phyloP scores from a whole-genome alignment of 768 basidiomycete species.

The Podaxis mareebaensis region DNA sequence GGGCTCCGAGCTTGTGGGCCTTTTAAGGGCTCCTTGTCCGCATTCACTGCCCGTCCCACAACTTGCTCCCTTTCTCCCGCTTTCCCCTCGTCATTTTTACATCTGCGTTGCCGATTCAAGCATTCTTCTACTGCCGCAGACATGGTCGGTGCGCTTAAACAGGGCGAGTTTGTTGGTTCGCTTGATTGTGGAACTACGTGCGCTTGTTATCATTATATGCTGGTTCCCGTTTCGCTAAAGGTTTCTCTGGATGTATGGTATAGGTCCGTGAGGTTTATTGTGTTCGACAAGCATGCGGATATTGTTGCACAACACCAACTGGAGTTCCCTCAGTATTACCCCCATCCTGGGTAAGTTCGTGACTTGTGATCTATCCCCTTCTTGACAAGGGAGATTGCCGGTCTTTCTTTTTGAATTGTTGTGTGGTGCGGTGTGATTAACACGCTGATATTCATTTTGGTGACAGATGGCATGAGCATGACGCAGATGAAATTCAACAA shows the following conservation, averaged over 20 bases:
- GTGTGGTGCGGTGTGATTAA: neutral
- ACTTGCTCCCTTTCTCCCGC: slow-evolving; percentile 9
- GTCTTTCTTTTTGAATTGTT: neutral
- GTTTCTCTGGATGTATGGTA: neutral
- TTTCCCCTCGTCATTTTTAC: slow-evolving; percentile 18
- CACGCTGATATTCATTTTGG: neutral
- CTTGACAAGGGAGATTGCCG: neutral
- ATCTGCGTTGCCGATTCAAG: slow-evolving; percentile 7
- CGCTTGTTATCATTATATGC: slow-evolving; percentile 27
- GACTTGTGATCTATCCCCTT: neutral
- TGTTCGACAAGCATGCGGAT: slow-evolving; percentile 86
- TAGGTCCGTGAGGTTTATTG: slow-evolving; percentile 88
- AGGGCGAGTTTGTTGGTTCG: slow-evolving; percentile 86
- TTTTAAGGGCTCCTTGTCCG: slow-evolving; percentile 17
- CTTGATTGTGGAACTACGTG: slow-evolving; percentile 96
- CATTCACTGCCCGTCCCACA: neutral
- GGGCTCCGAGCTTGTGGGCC: slow-evolving; percentile 18
- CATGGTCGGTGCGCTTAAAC: slow-evolving; percentile 39
- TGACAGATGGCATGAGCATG: slow-evolving; percentile 92
- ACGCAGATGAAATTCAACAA: slow-evolving; percentile 78
- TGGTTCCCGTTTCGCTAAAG: too few species aligned
- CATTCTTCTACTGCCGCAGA: neutral
- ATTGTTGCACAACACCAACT: slow-evolving; percentile 87
- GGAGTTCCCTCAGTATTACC: slow-evolving; percentile 94
- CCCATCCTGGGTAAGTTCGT: slow-evolving; percentile 72